Conservation (phyloP, 2,329 filamentous ascomycete genomes). For the Ilyonectria destructans region DNA sequence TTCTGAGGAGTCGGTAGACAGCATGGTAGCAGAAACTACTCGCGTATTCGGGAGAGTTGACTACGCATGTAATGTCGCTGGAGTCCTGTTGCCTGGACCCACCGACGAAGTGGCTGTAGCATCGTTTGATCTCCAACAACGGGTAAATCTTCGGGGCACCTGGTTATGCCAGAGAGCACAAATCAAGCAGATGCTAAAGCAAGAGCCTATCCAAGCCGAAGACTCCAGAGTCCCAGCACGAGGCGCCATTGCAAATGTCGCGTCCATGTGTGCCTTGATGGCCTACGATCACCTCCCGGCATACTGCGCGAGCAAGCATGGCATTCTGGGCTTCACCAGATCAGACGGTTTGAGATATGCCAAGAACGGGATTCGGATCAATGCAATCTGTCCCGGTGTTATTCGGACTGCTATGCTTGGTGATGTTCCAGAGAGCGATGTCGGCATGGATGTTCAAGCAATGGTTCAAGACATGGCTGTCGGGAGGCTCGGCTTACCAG, state of each 20-base stretch:
- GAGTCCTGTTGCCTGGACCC: constrained; percentile 11
- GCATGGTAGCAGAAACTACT: not conserved
- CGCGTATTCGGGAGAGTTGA: constrained; percentile 11
- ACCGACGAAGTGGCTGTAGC: constrained; percentile 5
- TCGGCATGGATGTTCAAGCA: constrained; percentile 13
- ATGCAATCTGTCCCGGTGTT: constrained; percentile 17
- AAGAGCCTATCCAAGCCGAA: constrained; percentile 8
- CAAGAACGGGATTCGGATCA: constrained; percentile 12
- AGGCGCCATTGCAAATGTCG: constrained; percentile 19
- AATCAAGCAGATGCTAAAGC: constrained; percentile 13
- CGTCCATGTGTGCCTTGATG: constrained; percentile 20
- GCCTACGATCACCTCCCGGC: constrained; percentile 22
- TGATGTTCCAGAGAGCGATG: constrained; percentile 9
- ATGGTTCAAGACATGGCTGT: constrained; percentile 18
- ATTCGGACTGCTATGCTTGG: constrained; percentile 17
- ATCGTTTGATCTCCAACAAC: constrained; percentile 7
- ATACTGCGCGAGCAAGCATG: constrained; percentile 20
- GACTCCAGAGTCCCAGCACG: not conserved
- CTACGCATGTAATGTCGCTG: constrained; percentile 19
- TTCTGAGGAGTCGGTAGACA: constrained; percentile 7
- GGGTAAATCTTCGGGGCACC: constrained; percentile 17
- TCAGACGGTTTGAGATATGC: constrained; percentile 16
- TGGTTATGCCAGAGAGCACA: constrained; percentile 13
- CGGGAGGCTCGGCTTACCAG: constrained; percentile 9
- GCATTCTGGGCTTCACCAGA: constrained; percentile 10